Conservation (phyloP, 192 early-diverging fungal genomes). For the Backusella macrospora region DNA sequence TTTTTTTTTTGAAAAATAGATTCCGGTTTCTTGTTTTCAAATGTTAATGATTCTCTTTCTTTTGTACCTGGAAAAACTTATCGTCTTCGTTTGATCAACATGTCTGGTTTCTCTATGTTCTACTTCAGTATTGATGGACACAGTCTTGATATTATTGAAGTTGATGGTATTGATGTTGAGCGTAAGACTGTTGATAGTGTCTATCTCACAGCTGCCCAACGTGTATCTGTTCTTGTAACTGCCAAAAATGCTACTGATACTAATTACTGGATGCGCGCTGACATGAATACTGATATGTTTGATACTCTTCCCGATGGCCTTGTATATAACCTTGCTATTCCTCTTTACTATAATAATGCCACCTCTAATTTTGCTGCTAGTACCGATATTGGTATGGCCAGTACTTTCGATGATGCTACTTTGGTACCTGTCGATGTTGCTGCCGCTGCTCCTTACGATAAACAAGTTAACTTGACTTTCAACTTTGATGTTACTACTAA, state of each 20-base stretch:
- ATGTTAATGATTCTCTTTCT: constrained; percentile 37
- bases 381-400: constrained; percentile 43
- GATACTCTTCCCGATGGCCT: constrained; percentile 63
- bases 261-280: constrained; percentile 77
- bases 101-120: constrained; percentile 67
- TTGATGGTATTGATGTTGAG: constrained; percentile 69
- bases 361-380: constrained; percentile 33
- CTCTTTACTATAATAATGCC: constrained; percentile 53
- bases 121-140: constrained; percentile 72
- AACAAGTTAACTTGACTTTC: constrained; percentile 57
- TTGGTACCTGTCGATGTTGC: constrained; percentile 54
- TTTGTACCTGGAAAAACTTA: constrained; percentile 75
- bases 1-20: constrained; percentile 28
- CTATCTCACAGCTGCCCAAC: constrained; percentile 72
- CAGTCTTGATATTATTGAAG: constrained; percentile 69
- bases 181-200: constrained; percentile 57
- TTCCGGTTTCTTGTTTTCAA: constrained; percentile 60
- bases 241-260: constrained; percentile 58
- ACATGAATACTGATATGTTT: constrained; percentile 80
- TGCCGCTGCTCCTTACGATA: constrained; percentile 48
- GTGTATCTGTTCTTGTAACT: constrained; percentile 78
- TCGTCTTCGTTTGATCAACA: constrained; percentile 77
- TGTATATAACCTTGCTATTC: constrained; percentile 57
- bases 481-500: constrained; percentile 67
- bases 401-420: constrained; percentile 56